These are phyloP conservation scores for Paramecium bursaria DNA, from an alignment of 73 alveolate species.

Conservation along the genomic window DNA sequence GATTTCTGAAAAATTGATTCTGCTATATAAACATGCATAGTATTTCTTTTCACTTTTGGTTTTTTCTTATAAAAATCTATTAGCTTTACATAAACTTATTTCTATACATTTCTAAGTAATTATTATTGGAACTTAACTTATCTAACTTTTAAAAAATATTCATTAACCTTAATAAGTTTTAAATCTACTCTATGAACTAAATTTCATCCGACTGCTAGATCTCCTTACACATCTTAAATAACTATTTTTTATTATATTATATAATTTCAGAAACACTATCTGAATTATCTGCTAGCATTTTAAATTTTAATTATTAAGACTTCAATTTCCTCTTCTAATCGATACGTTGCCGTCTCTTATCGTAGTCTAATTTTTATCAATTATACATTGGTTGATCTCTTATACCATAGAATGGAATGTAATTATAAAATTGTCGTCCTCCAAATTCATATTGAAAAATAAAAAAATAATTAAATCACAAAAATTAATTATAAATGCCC, in stretches of 20 bases:
- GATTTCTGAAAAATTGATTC: background rate
- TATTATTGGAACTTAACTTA: conserved; percentile 15
- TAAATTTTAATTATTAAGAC: background rate
- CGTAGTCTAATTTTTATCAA: background rate
- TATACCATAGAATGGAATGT: background rate
- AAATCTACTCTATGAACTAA: background rate
- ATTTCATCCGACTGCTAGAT: conserved; percentile 10
- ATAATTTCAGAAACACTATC: conserved; percentile 22
- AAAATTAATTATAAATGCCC: background rate
- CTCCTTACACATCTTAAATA: conserved; percentile 23
- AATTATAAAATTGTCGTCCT: too few species aligned
- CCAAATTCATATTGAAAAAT: background rate
- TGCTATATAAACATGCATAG: background rate
- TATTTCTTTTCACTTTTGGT: background rate
- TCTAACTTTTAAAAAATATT: background rate
- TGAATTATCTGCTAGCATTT: conserved; percentile 13
- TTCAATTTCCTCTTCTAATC: background rate
- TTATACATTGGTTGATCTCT: background rate
- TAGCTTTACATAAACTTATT: conserved; percentile 41
- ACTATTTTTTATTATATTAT: conserved; percentile 21
- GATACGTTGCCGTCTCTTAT: background rate
- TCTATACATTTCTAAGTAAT: conserved; percentile 33
- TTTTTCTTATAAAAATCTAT: conserved; percentile 28
- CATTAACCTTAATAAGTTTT: conserved; percentile 9
- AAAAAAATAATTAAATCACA: too few species aligned